Conservation (phyloP, 345 rosid genomes). For the Angophora floribunda region DNA sequence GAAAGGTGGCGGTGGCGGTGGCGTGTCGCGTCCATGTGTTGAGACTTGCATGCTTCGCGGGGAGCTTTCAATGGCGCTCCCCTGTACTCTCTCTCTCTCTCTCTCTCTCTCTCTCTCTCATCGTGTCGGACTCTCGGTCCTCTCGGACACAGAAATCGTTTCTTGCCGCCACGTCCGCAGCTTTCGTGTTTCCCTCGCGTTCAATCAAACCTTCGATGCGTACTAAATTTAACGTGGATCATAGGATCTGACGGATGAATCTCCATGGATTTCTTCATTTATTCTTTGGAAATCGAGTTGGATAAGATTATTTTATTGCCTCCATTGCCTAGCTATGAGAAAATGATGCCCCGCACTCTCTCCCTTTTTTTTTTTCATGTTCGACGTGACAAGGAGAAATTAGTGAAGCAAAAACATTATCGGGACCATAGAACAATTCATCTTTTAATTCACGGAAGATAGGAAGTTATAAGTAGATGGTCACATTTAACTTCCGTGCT, state of each 20-base stretch:
- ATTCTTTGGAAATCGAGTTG: not conserved
- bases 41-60: not conserved
- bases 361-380: not conserved
- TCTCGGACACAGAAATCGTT: not conserved
- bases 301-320: not conserved
- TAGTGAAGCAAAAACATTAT: not conserved
- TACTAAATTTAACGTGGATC: not conserved
- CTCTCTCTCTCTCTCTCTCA: not conserved
- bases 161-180: not conserved
- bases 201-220: not conserved
- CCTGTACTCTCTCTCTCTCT: not conserved
- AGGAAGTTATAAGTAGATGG: too few relatives aligned
- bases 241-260: not conserved
- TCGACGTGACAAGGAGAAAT: not conserved
- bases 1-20: not conserved
- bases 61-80: not conserved
- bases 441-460: not conserved
- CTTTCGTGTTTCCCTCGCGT: not conserved
- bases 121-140: too few relatives aligned
- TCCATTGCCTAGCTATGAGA: not conserved
- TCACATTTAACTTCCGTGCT: not conserved
- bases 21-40: not conserved
- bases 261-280: not conserved
- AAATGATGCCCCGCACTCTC: not conserved
- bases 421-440: accelerated